phyloP scores from a whole-genome alignment of 2,329 filamentous ascomycete species.

The Dactylellina sp. region DNA sequence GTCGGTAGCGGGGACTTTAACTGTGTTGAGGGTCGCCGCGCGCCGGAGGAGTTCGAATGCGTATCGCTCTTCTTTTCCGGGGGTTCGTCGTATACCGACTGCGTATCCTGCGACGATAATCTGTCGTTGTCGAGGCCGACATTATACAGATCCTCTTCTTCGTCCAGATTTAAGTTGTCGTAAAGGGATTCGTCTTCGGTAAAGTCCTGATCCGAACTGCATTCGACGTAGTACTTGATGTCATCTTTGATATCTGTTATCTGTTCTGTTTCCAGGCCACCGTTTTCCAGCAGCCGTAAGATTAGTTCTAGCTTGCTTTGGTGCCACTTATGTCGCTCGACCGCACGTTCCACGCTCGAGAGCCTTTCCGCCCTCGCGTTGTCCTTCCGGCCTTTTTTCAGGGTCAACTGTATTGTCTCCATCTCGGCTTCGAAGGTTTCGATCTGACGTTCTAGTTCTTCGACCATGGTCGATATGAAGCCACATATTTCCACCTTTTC shows the following conservation, averaged over 20 bases:
- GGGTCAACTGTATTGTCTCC: constrained; percentile 83
- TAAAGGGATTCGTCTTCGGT: constrained; percentile 95
- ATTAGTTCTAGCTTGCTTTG: constrained; percentile 91
- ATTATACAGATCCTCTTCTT: constrained; percentile 89
- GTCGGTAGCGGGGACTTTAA: constrained; percentile 95
- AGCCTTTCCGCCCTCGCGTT: constrained; percentile 85
- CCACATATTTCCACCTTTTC: constrained; percentile 89
- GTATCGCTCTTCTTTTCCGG: constrained; percentile 68
- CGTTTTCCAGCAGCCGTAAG: constrained; percentile 89
- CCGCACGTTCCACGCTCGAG: constrained; percentile 82
- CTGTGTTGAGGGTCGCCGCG: constrained; percentile 84
- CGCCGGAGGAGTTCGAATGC: constrained; percentile 64
- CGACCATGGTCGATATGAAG: constrained; percentile 86
- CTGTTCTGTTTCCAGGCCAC: constrained; percentile 85
- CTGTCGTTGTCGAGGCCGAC: constrained; percentile 83
- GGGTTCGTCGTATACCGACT: constrained; percentile 88
- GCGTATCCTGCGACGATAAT: constrained; percentile 92
- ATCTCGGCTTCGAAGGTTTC: constrained; percentile 91
- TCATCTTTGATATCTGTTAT: constrained; percentile 89
- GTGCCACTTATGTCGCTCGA: constrained; percentile 97
- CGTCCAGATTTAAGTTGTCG: constrained; percentile 90
- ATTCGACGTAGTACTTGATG: constrained; percentile 94
- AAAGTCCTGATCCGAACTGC: constrained; percentile 88
- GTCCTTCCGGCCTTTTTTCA: constrained; percentile 96
- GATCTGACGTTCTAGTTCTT: constrained; percentile 92